These are phyloP conservation scores for Ophiobolus disseminans DNA, from an alignment of 2,329 filamentous ascomycete species.

Conservation along the genomic window DNA sequence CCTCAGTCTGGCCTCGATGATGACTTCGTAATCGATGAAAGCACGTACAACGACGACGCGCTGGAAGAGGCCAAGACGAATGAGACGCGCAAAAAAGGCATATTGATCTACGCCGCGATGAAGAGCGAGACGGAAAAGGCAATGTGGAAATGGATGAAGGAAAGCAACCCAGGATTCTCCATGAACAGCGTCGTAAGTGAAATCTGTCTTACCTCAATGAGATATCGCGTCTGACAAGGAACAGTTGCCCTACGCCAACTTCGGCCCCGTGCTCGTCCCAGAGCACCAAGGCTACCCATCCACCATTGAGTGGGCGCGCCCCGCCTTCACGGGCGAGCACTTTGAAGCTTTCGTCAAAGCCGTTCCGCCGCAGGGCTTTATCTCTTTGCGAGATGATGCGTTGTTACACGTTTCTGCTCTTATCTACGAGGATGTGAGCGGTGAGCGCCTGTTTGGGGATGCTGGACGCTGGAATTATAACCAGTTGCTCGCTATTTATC, in stretches of 20 bases:
- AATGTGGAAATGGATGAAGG: constrained; percentile 56
- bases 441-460: constrained; percentile 63
- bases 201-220: background rate
- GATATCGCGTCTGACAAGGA: background rate
- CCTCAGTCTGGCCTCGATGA: constrained; percentile 43
- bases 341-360: constrained; percentile 38
- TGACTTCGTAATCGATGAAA: constrained; percentile 40
- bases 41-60: constrained; percentile 49
- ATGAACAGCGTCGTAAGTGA: constrained; percentile 49
- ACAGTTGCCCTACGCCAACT: constrained; percentile 45
- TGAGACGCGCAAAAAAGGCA: constrained; percentile 25
- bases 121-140: constrained; percentile 58
- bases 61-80: constrained; percentile 32
- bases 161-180: constrained; percentile 54
- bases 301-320: constrained; percentile 35
- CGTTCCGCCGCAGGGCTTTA: constrained; percentile 26
- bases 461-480: constrained; percentile 58
- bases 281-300: constrained; percentile 42
- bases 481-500: constrained; percentile 49
- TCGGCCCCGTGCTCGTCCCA: constrained; percentile 46
- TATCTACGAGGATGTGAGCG: constrained; percentile 53
- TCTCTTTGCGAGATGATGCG: constrained; percentile 44
- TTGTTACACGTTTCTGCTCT: constrained; percentile 62
- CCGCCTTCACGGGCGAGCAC: constrained; percentile 35
- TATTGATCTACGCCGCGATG: constrained; percentile 53